Evolutionary conservation across 352 stramenopile species (phyloP), one percentile per base, ranked within the genome.

Genomic region (Pythium pectinolyticum): DNA sequence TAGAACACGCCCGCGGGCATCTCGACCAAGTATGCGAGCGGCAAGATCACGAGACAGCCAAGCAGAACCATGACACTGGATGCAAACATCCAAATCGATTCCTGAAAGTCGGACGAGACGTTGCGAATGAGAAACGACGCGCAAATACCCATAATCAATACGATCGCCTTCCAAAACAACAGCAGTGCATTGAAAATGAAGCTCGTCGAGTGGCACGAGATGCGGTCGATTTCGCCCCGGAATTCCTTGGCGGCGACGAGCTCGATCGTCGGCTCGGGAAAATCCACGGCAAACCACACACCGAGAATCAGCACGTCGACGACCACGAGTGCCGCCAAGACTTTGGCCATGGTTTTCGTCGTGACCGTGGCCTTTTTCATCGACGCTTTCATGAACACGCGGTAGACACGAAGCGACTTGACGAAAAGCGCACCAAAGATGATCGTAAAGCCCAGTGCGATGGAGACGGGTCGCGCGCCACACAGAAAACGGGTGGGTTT

Each of bases 41-140:
- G 60, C 14, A 74, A 24, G 15, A 76, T 31, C 19, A 79, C 41
- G 2, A 79, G 10, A 20, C 57, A 56, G 17, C 40, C 61, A 5
- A 74, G 35, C 3, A 77, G 32, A 11, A 79, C 65, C 0, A 69
- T 41, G 7, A 66, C 19, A 7, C 51, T 45, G 11, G 68, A 66
- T 0, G 60, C 58, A 31, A 79, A 75, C 19, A 79, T 82, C 64
- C 68, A 78, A 2, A 74, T 52, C 11, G 74, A 74, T n/a, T 75
- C 76, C 53, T 83, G 76, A 20, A 85, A 85, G 47, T 85, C 76
- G 11, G 34, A 52, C 39, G 72, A 78, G 17, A 78, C 63, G 20
- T 80, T 43, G 57, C 56, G 64, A 17, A 71, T 65, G 15, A 71
- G 45, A 28, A 71, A 71, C 7, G 57, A 71, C 12, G 54, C 14